Evolutionary conservation across 441 rosid genomes (phyloP), one percentile per base, ranked within the genome.

Genomic region (Erodium moschatum): DNA sequence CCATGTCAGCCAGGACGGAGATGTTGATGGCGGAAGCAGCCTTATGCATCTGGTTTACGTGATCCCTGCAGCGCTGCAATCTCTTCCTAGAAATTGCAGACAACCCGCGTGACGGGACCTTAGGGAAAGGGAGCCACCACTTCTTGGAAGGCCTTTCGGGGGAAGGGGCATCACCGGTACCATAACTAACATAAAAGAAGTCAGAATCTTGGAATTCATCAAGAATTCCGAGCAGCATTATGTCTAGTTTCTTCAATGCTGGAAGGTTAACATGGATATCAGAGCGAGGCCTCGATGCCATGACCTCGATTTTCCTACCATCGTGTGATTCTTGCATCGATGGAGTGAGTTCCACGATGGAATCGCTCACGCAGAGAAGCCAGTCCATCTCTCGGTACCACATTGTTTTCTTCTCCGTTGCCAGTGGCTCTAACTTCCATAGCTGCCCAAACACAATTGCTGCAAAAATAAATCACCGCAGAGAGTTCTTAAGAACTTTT

Each of bases 361-460:
- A 81, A 73, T 85, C 88, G 0, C 85, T 87, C 19, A 87, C 92
- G 73, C 83, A 84, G 67, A 87, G 75, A 66, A 87, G 84, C 89
- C 88, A 87, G 4, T 77, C 88, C n/a, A 87, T 77, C 74, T 87
- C 89, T 75, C 82, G 75, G 64, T 69, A 82, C 92, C 92, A 87
- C 72, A 84, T 78, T 2, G 74, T 74, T 78, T 82, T 85, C 76
- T 81, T 82, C 74, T 79, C 83, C 18, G 75, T 77, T 2, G 89
- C 74, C 80, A 85, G 77, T 0, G 91, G 89, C 68, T 81, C 89
- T 16, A 87, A 74, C 70, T 81, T 85, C 73, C 82, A 81, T 33
- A 82, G 77, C 70, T 85, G 85, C 1, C 89, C 87, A 8, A 87
- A 87, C 60, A 85, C 71, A 6, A 85, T 79, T n/a, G 89, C 91